Percentiles rank a stretch among this genome's conserved stretches.
Conservation (phyloP, 305 asterid species). For the Plantago lanceolata region DNA sequence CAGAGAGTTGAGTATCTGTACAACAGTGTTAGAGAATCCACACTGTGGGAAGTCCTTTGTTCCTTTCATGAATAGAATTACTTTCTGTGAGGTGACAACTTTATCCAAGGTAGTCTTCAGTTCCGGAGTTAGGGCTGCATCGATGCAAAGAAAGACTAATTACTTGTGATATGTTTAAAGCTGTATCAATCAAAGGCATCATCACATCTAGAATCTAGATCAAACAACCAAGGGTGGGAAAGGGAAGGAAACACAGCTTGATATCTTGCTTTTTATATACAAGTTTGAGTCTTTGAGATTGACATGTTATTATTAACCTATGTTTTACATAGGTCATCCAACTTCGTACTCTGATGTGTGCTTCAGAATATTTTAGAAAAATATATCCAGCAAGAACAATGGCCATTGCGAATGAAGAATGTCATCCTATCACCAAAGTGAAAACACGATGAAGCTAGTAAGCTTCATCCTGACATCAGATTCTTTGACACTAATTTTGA, state of each 20-base stretch:
- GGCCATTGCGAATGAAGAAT: neutral
- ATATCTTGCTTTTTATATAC: neutral
- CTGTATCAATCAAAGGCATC: neutral
- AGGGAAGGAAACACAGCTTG: neutral
- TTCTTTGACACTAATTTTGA: neutral
- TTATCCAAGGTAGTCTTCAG: conserved; percentile 71
- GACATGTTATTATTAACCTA: neutral
- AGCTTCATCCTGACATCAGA: neutral
- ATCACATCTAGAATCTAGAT: neutral
- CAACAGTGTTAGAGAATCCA: conserved; percentile 85
- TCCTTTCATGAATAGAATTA: conserved; percentile 86
- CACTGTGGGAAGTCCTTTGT: conserved; percentile 89
- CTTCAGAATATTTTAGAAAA: no score
- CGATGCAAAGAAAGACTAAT: neutral
- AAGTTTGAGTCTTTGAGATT: neutral
- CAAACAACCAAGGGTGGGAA: no score
- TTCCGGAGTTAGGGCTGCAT: conserved; percentile 71
- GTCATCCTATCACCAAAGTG: neutral
- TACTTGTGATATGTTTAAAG: neutral
- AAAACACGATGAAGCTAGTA: neutral
- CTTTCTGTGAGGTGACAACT: conserved; percentile 72
- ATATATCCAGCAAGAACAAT: neutral
- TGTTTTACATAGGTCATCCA: no score
- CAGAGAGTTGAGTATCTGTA: conserved; percentile 65
- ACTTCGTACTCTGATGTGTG: no score